These are phyloP conservation scores for Aspergillus sergii DNA, from an alignment of 2,329 filamentous ascomycete species.

Conservation along the genomic window DNA sequence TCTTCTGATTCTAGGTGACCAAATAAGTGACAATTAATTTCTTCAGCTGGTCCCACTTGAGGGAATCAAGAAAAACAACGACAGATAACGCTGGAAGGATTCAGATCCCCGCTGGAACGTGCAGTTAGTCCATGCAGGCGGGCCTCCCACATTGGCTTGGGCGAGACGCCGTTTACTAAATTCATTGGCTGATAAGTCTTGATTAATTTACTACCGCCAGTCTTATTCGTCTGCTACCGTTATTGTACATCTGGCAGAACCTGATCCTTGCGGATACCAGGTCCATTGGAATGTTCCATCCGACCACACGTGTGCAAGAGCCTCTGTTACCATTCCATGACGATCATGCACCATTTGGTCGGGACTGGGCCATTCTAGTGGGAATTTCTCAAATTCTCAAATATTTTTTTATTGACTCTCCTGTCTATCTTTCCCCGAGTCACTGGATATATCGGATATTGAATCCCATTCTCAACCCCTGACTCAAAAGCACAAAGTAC, in stretches of 20 bases:
- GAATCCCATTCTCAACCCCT: not conserved
- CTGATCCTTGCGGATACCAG: conserved; percentile 1
- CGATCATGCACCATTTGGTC: conserved; percentile 8
- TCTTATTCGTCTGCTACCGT: conserved; percentile 4
- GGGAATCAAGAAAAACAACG: not conserved
- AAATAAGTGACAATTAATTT: not conserved
- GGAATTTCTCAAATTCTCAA: not conserved
- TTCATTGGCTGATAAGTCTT: not conserved
- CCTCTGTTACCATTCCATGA: conserved; percentile 1
- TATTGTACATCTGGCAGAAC: not conserved
- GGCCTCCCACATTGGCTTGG: not conserved
- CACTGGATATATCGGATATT: not conserved
- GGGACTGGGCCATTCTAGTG: not conserved
- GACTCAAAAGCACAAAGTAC: not conserved
- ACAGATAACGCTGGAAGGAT: not conserved
- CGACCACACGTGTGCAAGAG: conserved; percentile 15
- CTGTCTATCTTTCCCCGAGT: not conserved
- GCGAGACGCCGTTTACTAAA: not conserved
- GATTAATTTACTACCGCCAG: conserved; percentile 3
- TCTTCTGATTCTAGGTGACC: not conserved
- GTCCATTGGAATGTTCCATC: conserved; percentile 13
- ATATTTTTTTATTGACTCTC: too few relatives aligned
- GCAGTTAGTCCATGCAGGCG: conserved; percentile 4
- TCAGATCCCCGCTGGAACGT: not conserved
- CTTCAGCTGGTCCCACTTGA: not conserved